phyloP scores from a whole-genome alignment of 2,329 filamentous ascomycete genomes.

The Penicillium psychrosexuale region DNA sequence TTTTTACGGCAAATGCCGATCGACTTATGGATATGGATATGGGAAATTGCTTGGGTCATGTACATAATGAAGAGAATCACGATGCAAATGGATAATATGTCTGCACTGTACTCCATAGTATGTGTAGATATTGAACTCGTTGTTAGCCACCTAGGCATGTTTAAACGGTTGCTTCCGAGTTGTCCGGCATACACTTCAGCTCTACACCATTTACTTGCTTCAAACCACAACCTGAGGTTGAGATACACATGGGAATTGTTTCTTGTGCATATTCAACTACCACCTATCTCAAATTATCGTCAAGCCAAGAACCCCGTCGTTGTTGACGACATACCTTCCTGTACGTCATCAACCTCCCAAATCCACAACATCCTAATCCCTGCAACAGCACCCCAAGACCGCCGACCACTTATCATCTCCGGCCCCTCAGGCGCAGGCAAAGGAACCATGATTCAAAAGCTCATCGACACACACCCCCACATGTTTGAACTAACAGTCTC shows the following conservation, averaged over 20 bases:
- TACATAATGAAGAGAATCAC: slow-evolving; percentile 10
- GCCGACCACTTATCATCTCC: background rate
- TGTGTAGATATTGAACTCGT: background rate
- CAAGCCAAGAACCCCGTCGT: background rate
- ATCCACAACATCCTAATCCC: background rate
- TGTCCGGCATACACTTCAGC: background rate
- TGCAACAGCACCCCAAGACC: background rate
- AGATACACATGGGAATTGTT: no score
- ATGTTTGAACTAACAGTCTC: background rate
- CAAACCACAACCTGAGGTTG: background rate
- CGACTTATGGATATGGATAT: slow-evolving; percentile 5
- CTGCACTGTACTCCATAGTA: background rate
- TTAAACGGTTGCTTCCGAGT: no score
- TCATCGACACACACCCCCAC: background rate
- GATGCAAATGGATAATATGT: background rate
- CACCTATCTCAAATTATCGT: background rate
- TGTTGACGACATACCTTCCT: background rate
- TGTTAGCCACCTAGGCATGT: no score
- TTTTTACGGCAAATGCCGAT: background rate
- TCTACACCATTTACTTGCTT: background rate
- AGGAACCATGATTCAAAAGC: background rate
- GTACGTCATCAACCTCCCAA: background rate
- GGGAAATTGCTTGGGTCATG: slow-evolving; percentile 8
- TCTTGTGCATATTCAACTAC: background rate
- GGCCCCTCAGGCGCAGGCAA: background rate